Percentiles rank a stretch among this genome's conserved stretches.
phyloP scores from a whole-genome alignment of 2,329 filamentous ascomycete species.

The Apiospora pterosperma region DNA sequence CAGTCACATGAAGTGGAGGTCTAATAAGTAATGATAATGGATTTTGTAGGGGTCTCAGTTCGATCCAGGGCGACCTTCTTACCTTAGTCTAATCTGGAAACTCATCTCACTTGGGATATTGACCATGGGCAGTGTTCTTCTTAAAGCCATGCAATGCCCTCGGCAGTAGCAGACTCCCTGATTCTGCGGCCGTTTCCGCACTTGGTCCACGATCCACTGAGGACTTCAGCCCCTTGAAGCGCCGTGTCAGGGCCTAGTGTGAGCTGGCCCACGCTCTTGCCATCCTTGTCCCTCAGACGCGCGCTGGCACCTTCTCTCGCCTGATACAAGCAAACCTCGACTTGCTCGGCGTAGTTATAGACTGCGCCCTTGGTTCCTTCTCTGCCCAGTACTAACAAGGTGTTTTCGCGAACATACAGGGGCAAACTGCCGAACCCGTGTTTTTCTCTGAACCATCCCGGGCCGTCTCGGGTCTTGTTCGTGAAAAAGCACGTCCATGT shows the following conservation, averaged over 20 bases:
- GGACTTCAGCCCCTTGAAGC: slow-evolving; percentile 33
- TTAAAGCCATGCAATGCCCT: slow-evolving; percentile 21
- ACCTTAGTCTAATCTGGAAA: background rate
- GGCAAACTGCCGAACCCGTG: slow-evolving; percentile 58
- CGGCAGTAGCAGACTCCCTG: slow-evolving; percentile 16
- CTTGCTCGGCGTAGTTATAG: slow-evolving; percentile 44
- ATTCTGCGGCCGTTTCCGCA: slow-evolving; percentile 17
- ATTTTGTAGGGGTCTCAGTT: background rate
- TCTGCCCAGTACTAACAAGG: slow-evolving; percentile 43
- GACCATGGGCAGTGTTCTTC: background rate
- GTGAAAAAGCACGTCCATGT: slow-evolving; percentile 47
- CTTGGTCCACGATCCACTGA: slow-evolving; percentile 33
- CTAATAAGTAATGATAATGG: background rate
- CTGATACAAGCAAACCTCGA: slow-evolving; percentile 47
- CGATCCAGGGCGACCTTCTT: too few relatives aligned
- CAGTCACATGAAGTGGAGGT: slow-evolving; percentile 19
- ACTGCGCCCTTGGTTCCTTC: slow-evolving; percentile 36
- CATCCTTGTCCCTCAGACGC: slow-evolving; percentile 39
- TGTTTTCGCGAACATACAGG: slow-evolving; percentile 54
- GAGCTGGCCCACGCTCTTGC: slow-evolving; percentile 36
- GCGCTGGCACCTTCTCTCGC: slow-evolving; percentile 36
- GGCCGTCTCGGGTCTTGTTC: slow-evolving; percentile 44
- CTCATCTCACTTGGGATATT: too few relatives aligned
- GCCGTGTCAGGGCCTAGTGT: slow-evolving; percentile 35
- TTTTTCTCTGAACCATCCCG: slow-evolving; percentile 57